phyloP scores from a whole-genome alignment of 1,284 basidiomycete species.

The Quambalaria eucalypti region DNA sequence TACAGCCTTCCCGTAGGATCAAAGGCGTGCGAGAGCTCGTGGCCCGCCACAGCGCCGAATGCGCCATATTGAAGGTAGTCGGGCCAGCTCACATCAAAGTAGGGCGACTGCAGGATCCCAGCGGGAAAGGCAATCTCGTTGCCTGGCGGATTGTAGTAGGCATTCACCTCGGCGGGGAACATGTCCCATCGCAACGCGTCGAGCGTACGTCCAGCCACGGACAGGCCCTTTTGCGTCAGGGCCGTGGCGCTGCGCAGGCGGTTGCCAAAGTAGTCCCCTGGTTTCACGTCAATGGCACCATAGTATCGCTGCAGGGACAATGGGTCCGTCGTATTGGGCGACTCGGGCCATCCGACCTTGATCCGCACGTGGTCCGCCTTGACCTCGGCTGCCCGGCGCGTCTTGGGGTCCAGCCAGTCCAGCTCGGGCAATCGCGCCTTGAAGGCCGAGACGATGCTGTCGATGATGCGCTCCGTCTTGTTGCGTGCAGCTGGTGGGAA shows the following conservation, averaged over 20 bases:
- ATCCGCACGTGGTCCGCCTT: conserved; percentile 74
- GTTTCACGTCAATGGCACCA: conserved; percentile 58
- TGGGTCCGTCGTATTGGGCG: conserved; percentile 68
- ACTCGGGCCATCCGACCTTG: conserved; percentile 77
- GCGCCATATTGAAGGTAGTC: conserved; percentile 74
- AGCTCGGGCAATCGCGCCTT: conserved; percentile 66
- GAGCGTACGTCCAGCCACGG: conserved; percentile 62
- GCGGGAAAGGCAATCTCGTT: conserved; percentile 88
- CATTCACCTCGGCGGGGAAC: conserved; percentile 58
- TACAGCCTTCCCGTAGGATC: conserved; percentile 74
- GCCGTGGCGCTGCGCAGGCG: conserved; percentile 56
- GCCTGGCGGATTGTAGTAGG: conserved; percentile 39
- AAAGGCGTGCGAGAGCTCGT: conserved; percentile 66
- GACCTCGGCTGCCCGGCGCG: conserved; percentile 68
- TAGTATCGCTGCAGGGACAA: conserved; percentile 58
- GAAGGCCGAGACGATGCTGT: conserved; percentile 77
- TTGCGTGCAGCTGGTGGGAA: conserved; percentile 72
- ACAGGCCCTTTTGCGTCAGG: conserved; percentile 57
- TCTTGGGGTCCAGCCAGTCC: conserved; percentile 84
- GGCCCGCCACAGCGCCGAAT: conserved; percentile 37
- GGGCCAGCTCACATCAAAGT: conserved; percentile 80
- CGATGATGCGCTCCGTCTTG: conserved; percentile 72
- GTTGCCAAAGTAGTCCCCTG: conserved; percentile 74
- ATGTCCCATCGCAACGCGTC: conserved; percentile 79
- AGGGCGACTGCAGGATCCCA: conserved; percentile 83